A percentile compares a stretch with the other conserved stretches of the same genome.
phyloP scores from a whole-genome alignment of 306 rosid species.

The Styphnolobium japonicum region DNA sequence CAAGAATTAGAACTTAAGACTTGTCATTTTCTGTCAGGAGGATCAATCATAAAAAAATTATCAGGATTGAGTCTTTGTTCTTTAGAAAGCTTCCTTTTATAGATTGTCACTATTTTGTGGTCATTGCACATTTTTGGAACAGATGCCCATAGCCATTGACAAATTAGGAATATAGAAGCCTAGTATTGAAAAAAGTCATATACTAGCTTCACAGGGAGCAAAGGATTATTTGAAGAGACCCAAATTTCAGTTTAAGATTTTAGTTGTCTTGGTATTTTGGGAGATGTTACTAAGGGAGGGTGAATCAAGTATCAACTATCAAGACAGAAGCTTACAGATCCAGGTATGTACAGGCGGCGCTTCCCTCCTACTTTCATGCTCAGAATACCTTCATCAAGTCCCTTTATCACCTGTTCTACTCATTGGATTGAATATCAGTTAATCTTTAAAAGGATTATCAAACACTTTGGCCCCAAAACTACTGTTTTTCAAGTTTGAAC shows the following conservation, averaged over 20 bases:
- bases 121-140: constrained; percentile 5
- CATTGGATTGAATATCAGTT: constrained; percentile 27
- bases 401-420: constrained; percentile 82
- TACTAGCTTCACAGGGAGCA: background rate
- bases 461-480: background rate
- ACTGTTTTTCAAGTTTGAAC: constrained; percentile 5
- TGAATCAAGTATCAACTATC: constrained; percentile 6
- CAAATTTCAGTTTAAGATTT: background rate
- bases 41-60: constrained; percentile 7
- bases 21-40: background rate
- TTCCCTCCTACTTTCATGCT: constrained; percentile 90
- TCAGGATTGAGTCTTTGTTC: background rate
- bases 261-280: background rate
- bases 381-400: constrained; percentile 94
- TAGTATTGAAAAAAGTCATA: background rate
- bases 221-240: background rate
- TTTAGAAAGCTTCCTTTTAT: background rate
- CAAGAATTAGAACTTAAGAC: constrained; percentile 4
- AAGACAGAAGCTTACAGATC: constrained; percentile 65
- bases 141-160: background rate
- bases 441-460: background rate
- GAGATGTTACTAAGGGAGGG: constrained; percentile 7
- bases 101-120: background rate
- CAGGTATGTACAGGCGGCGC: constrained; percentile 89
- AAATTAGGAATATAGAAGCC: background rate